Evolutionary conservation across 2,329 filamentous ascomycete species (phyloP).

Genomic region (Aspergillus oerlinghausenensis): DNA sequence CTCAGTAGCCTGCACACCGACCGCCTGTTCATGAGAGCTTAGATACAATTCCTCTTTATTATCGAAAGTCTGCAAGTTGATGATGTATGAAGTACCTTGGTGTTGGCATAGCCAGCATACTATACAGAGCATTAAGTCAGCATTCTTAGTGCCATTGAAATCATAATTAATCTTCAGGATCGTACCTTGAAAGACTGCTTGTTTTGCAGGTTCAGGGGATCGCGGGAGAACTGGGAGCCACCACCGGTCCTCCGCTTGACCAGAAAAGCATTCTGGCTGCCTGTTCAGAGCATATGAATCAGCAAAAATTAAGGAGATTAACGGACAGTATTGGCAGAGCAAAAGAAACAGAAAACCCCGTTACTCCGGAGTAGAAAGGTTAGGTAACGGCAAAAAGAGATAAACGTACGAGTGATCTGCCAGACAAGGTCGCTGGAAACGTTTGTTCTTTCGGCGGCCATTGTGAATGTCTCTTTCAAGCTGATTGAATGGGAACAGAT

Average conservation of each 20-base stretch:
- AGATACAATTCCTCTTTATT: constrained; percentile 1
- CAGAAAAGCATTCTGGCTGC: constrained; percentile 83
- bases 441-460: constrained; percentile 58
- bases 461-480: constrained; percentile 27
- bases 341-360: neutral
- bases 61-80: neutral
- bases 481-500: constrained; percentile 21
- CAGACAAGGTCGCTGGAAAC: constrained; percentile 89
- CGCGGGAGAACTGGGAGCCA: constrained; percentile 85
- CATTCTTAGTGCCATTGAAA: constrained; percentile 1
- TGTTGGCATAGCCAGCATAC: constrained; percentile 90
- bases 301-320: constrained; percentile 2
- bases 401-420: constrained; percentile 84
- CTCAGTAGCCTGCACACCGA: constrained; percentile 71
- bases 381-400: constrained; percentile 2
- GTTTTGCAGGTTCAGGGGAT: constrained; percentile 92
- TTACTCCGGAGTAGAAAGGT: neutral
- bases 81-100: constrained; percentile 62
- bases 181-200: constrained; percentile 81
- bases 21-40: constrained; percentile 54
- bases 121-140: constrained; percentile 38
- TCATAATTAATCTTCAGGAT: neutral
- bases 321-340: neutral
- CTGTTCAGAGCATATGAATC: constrained; percentile 45
- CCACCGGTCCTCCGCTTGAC: constrained; percentile 80